phyloP scores from a whole-genome alignment of 2,329 filamentous ascomycete species.

The Claviceps arundinis region DNA sequence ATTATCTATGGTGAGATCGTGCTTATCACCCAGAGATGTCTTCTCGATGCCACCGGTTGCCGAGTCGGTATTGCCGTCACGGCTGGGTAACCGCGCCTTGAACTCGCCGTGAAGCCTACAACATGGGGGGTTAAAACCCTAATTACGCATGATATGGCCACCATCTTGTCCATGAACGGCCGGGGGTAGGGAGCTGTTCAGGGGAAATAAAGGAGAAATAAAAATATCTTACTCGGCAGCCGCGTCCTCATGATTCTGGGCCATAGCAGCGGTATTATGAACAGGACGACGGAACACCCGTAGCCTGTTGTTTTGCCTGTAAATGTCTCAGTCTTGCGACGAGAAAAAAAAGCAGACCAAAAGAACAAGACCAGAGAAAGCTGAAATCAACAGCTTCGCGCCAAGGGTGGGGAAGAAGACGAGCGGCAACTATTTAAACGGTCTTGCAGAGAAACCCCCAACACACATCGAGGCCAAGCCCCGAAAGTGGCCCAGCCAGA shows the following conservation, averaged over 20 bases:
- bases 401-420: not conserved
- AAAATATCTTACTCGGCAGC: conserved; percentile 18
- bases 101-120: conserved; percentile 17
- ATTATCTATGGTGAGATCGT: conserved; percentile 10
- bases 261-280: conserved; percentile 12
- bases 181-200: too few relatives aligned
- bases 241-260: conserved; percentile 20
- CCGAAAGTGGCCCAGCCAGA: too few relatives aligned
- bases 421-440: not conserved
- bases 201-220: not conserved
- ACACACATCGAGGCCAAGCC: too few relatives aligned
- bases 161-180: too few relatives aligned
- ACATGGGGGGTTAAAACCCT: not conserved
- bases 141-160: not conserved
- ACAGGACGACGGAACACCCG: not conserved
- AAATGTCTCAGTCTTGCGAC: not conserved
- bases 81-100: conserved; percentile 12
- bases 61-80: conserved; percentile 13
- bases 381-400: too few relatives aligned
- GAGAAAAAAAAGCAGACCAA: not conserved
- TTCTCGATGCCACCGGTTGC: conserved; percentile 12
- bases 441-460: too few relatives aligned
- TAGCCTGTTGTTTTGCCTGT: too few relatives aligned
- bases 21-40: conserved; percentile 12
- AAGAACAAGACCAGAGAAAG: not conserved